Evolutionary conservation across 2,329 filamentous ascomycete genomes (phyloP), one percentile per base, ranked within the genome.

Genomic region (Alternaria metachromatica): DNA sequence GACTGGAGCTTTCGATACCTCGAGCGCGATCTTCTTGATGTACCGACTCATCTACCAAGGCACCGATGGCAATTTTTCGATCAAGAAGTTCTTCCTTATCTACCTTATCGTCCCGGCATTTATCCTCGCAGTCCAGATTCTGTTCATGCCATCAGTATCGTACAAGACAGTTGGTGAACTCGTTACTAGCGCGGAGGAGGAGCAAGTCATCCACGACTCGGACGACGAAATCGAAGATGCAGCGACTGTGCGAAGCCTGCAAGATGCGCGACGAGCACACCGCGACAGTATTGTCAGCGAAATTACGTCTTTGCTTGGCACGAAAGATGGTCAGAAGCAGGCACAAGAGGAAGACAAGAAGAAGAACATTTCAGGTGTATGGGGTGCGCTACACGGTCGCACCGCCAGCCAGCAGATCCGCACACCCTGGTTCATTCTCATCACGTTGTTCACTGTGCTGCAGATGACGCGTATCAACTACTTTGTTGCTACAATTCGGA

Each of bases 401-500:
- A 87, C 90, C 0, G 91, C 92, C 0, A 73, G 85, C 21, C 82
- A 92, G 72, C 94, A 97, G 80, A 91, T 97, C 69, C 79, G 82
- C 8, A 92, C 90, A 3, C 90, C 90, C 0, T 97, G 93, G 93
- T 97, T 96, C 78, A 83, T 93, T 18, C 85, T 97, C 55, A 93
- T 97, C 72, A 92, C 92, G 11, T 80, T 93, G 12, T 96, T 97
- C 80, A 97, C 93, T 2, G 80, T 86, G 33, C 68, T 87, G 2
- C 84, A 86, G 75, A 88, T 86, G 82, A 90, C 97, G 66, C 87
- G 84, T 10, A 97, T 97, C 84, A 97, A 97, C 82, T 97, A 94
- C 82, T 97, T 97, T 73, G 92, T 97, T 51, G 93, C 94, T 1
- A 97, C 94, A 3, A 90, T 97, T 66, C 88, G 92, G 2, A 86